Percentiles rank a stretch among this genome's conserved stretches.
These are phyloP conservation scores for Agaricus sinodeliciosus DNA, from an alignment of 768 basidiomycete genomes.

Conservation along the genomic window DNA sequence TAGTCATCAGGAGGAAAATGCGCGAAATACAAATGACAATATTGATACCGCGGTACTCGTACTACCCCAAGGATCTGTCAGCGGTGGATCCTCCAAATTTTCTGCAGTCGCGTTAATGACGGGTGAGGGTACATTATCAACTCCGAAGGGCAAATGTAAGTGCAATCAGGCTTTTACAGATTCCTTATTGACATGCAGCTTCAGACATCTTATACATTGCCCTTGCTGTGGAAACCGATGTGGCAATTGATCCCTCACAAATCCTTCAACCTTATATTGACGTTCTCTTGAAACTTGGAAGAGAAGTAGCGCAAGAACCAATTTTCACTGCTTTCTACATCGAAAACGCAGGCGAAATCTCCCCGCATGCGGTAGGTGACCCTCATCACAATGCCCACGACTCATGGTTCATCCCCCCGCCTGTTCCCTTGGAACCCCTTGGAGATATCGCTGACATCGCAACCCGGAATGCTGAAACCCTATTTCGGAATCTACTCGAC, in stretches of 20 bases:
- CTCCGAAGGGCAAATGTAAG: constrained; percentile 71
- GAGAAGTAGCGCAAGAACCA: constrained; percentile 23
- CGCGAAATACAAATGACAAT: constrained; percentile 16
- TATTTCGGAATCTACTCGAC: constrained; percentile 12
- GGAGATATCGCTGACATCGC: constrained; percentile 50
- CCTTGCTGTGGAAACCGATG: constrained; percentile 34
- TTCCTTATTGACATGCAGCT: neutral
- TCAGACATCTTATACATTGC: constrained; percentile 42
- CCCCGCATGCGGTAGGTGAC: neutral
- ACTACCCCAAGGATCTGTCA: constrained; percentile 63
- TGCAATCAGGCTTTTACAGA: constrained; percentile 1
- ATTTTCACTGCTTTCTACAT: constrained; percentile 53
- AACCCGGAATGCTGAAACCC: constrained; percentile 45
- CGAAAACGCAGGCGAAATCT: constrained; percentile 26
- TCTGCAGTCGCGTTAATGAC: constrained; percentile 60
- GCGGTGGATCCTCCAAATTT: constrained; percentile 38
- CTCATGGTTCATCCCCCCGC: constrained; percentile 4
- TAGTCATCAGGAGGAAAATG: constrained; percentile 16
- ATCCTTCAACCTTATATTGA: constrained; percentile 52
- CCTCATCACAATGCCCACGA: neutral
- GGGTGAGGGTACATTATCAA: constrained; percentile 68
- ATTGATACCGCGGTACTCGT: constrained; percentile 66
- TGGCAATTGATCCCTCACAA: constrained; percentile 25
- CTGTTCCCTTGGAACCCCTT: constrained; percentile 19
- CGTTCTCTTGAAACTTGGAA: constrained; percentile 31